Evolutionary conservation across 495 filamentous ascomycete genomes (phyloP), one percentile per base, ranked within the genome.

Genomic region (Penicillium daleae): DNA sequence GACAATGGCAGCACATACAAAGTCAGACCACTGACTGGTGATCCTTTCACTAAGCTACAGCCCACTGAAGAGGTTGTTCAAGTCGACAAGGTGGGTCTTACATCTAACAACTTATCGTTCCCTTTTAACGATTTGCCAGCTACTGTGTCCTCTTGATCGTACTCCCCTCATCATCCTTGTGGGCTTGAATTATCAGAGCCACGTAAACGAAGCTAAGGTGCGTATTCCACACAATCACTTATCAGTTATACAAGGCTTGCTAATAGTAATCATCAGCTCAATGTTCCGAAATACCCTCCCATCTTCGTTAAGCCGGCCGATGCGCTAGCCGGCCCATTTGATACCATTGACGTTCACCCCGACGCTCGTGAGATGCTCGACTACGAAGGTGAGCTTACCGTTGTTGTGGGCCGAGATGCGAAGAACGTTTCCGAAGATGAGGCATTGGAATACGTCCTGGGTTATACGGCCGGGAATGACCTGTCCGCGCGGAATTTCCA

Each of bases 261-360:
- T 32, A 4, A 32, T 32, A 32, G 29, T 32, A 32, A 32, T 8
- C 3, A 32, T 32, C 29, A 32, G 29, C 29, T 27, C 13, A 29
- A 26, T 9, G 48, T 26, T 27, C 48, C 48, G 21, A 50, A 5
- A 26, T 50, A 50, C 48, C 48, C 48, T 8, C 4, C 12, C 24
- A 66, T 92, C 35, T 92, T 92, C 71, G 89, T 87, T 71, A 92
- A 92, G 74, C 90, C 90, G 10, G 64, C 76, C 27, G 89, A 88
- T 17, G 80, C 88, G 8, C 77, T 91, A 15, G 67, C 83, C 0
- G 86, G 85, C 4, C 88, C 87, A 4, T 85, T 87, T 60, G 76
- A 80, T 0, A 57, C 61, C 13, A 85, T 90, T 56, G 85, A 83
- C 21, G 71, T 90, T 33, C 83, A 82, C 50, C 75, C 75, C 6